Evolutionary conservation across 176 grass and related monocot genomes (phyloP).

Genomic region (Oryza longistaminata): DNA sequence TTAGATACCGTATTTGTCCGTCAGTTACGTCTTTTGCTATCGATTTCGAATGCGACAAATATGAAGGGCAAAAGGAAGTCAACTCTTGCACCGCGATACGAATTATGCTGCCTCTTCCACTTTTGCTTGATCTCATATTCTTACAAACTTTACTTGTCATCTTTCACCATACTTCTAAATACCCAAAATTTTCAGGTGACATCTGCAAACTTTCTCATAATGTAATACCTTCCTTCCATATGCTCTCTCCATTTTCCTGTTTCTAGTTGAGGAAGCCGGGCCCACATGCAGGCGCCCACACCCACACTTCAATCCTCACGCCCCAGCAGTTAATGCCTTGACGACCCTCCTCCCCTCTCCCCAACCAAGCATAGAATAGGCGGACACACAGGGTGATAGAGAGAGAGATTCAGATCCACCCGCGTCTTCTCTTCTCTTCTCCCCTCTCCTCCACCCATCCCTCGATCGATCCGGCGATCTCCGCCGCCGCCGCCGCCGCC

Average conservation of each 20-base stretch:
- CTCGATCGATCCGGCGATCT: conserved; percentile 26
- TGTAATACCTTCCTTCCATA: background rate
- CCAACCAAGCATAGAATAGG: conserved; percentile 36
- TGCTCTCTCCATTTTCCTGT: background rate
- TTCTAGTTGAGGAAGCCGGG: background rate
- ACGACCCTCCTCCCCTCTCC: background rate
- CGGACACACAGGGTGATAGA: background rate
- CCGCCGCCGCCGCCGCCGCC: background rate
- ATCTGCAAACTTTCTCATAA: background rate
- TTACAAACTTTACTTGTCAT: too few relatives aligned
- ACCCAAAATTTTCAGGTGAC: background rate
- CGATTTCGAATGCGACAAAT: too few relatives aligned
- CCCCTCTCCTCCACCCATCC: conserved; percentile 3
- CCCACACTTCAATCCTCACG: conserved; percentile 11
- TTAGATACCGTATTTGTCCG: too few relatives aligned
- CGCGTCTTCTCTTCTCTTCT: background rate
- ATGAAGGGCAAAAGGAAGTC: too few relatives aligned
- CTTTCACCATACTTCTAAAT: background rate
- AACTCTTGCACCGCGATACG: too few relatives aligned
- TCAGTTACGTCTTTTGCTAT: too few relatives aligned
- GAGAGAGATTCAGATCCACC: conserved; percentile 26
- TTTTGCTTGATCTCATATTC: too few relatives aligned
- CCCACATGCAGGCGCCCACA: conserved; percentile 7
- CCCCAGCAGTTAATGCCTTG: conserved; percentile 27
- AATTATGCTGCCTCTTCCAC: too few relatives aligned